These are phyloP conservation scores for Phlyctochytrium bullatum DNA, from an alignment of 192 early-diverging fungal genomes.

Conservation along the genomic window DNA sequence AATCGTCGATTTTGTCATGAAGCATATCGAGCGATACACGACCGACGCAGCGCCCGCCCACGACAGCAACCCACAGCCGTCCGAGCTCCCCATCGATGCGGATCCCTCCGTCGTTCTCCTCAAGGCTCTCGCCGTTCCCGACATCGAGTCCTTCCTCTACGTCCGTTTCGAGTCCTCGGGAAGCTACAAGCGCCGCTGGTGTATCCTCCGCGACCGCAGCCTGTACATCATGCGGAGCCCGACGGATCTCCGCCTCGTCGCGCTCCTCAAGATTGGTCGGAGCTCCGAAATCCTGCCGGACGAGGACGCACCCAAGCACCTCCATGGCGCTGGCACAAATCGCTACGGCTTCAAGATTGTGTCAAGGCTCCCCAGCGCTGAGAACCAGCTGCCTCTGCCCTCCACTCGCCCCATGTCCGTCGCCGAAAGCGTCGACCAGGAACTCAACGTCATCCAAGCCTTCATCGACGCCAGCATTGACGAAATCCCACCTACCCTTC, in stretches of 20 bases:
- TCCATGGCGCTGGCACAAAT: background rate
- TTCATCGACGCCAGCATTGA: background rate
- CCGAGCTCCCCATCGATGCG: background rate
- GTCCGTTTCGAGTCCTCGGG: background rate
- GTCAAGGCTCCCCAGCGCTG: background rate
- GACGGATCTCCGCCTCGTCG: slow-evolving; percentile 1
- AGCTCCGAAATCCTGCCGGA: background rate
- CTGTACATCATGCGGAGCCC: background rate
- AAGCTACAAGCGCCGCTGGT: background rate
- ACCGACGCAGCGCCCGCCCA: too few species aligned
- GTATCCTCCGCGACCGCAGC: background rate
- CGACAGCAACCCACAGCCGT: background rate
- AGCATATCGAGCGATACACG: background rate
- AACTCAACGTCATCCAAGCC: background rate
- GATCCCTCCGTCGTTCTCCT: background rate
- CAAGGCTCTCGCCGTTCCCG: background rate
- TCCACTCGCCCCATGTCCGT: background rate
- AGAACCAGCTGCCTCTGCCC: too few species aligned
- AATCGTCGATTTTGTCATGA: background rate
- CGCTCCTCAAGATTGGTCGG: background rate
- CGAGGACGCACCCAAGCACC: background rate
- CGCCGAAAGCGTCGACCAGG: background rate
- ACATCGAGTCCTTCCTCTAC: slow-evolving; percentile 4
- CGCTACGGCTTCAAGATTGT: slow-evolving; percentile 7
- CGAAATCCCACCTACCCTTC: background rate